Evolutionary conservation across 2,329 filamentous ascomycete species (phyloP).

Genomic region (Zymoseptoria ardabiliae): DNA sequence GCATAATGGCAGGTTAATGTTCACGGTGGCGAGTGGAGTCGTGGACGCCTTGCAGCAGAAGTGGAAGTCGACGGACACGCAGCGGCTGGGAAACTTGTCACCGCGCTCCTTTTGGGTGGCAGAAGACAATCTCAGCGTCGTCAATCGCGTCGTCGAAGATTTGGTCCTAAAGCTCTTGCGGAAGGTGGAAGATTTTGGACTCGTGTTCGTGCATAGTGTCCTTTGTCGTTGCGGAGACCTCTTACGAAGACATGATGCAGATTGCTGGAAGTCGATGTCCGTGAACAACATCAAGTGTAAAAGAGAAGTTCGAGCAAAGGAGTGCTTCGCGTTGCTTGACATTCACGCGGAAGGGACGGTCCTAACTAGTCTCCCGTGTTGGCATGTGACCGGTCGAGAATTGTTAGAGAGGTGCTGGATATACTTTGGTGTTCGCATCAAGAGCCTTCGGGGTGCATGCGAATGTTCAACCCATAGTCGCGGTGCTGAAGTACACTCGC

Average conservation of each 20-base stretch:
- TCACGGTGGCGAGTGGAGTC: not conserved
- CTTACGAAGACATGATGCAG: not conserved
- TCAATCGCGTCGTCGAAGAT: not conserved
- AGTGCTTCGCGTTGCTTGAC: too few species aligned
- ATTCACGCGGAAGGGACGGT: too few species aligned
- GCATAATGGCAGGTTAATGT: not conserved
- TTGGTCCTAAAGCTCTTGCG: not conserved
- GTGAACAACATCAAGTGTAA: too few species aligned
- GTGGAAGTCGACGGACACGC: not conserved
- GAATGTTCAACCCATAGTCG: too few species aligned
- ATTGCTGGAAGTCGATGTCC: not conserved
- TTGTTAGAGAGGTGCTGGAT: too few species aligned
- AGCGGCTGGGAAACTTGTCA: not conserved
- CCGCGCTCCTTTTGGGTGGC: not conserved
- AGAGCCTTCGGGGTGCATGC: too few species aligned
- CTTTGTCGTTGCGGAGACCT: not conserved
- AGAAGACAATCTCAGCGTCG: not conserved
- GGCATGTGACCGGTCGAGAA: too few species aligned
- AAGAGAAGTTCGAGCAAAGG: too few species aligned
- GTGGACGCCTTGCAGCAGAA: not conserved
- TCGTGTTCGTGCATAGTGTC: not conserved
- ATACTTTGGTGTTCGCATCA: too few species aligned
- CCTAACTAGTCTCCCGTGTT: too few species aligned
- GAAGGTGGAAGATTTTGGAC: not conserved
- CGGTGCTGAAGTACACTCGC: too few species aligned